Percentiles rank a stretch among this genome's conserved stretches.
Conservation (phyloP, 805 yeast genomes). For the Starmerella floris region DNA sequence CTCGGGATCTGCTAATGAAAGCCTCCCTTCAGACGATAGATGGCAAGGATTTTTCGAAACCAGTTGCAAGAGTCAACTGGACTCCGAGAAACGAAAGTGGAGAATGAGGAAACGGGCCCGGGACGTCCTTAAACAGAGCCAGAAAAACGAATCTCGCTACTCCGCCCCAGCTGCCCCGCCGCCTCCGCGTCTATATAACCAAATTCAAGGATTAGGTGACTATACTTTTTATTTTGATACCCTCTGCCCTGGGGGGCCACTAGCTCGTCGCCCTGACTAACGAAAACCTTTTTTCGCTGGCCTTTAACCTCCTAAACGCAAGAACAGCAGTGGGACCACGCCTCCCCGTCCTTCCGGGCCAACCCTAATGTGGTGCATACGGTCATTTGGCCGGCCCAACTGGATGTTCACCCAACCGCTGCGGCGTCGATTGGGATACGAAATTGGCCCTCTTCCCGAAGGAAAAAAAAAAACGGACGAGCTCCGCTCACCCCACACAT, state of each 20-base stretch:
- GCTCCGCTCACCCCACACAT: no score
- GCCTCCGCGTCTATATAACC: not conserved
- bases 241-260: not conserved
- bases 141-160: not conserved
- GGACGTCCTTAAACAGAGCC: not conserved
- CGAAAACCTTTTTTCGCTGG: not conserved
- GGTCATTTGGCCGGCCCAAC: no score
- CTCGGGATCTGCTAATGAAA: constrained; percentile 18
- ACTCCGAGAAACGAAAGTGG: no score
- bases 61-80: not conserved
- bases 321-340: no score
- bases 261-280: not conserved
- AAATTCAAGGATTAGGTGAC: not conserved
- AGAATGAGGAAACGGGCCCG: not conserved
- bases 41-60: no score
- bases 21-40: constrained; percentile 11
- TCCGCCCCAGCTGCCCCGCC: not conserved
- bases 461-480: no score
- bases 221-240: not conserved
- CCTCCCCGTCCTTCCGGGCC: no score
- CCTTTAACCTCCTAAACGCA: no score
- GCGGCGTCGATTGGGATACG: no score
- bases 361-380: no score
- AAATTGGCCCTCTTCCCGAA: no score
- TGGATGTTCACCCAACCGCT: no score